Base-by-base conservation (phyloP, 2,329 filamentous ascomycete genomes). In the Botryotinia convoluta region DNA sequence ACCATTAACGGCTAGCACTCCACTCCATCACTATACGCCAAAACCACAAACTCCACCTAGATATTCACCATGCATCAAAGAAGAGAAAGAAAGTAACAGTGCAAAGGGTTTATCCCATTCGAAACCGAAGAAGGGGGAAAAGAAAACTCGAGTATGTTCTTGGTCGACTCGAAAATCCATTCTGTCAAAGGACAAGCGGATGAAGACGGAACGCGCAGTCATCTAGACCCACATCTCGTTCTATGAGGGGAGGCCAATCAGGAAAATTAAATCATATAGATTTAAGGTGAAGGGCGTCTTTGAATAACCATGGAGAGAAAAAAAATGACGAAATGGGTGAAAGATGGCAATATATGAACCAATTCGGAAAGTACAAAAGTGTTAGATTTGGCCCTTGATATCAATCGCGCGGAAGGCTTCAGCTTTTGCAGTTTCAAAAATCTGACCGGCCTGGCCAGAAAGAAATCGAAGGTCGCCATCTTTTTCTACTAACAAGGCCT, bases 341-440 rank as follows among this genome's bases (percentile, higher is more conserved):
- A n/a, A 63, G 44, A 75, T 72, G 51, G 72, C 71, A 75, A 48
- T 60, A 54, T 69, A 72, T 71, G 63, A 63, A 72, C 48, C 69
- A 59, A 70, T 68, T 51, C 72, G 74, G 74, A 69, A 57, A 48
- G 51, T 29, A 75, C 64, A 64, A 74, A 76, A 76, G 62, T 73
- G 73, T 80, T 79, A 96, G 81, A 98, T 97, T 84, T 98, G 95
- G 80, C 95, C 95, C 85, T 98, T 98, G 86, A 98, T 97, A 84
- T 98, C 95, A 86, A 98, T 92, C 81, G 91, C 91, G 80, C 90
- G 88, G 83, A 97, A 97, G 67, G 95, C 95, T 75, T 87, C 86
- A 57, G 86, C 83, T 81, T 91, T 92, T 74, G 93, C 89, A 71
- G 84, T 82, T 81, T 98, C 94, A 83, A 98, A 97, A 32, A 92